Conservation (phyloP, 352 stramenopile species). For the Sclerospora graminicola region DNA sequence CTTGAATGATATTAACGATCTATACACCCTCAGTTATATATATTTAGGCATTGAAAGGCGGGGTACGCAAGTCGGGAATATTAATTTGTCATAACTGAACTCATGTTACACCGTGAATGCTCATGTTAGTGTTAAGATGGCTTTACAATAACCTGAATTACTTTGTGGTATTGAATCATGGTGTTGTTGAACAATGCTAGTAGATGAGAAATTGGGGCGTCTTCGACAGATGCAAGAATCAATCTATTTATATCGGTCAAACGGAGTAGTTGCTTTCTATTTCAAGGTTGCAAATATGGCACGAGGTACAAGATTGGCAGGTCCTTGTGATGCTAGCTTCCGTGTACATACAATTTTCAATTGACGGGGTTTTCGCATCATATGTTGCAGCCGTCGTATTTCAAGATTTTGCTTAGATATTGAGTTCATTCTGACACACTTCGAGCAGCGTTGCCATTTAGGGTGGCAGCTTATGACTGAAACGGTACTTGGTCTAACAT, state of each 20-base stretch:
- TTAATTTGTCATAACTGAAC: not conserved
- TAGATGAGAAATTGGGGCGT: constrained; percentile 25
- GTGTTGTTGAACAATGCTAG: constrained; percentile 10
- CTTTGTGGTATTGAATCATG: too few relatives aligned
- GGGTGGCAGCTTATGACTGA: not conserved
- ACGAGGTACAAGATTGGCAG: constrained; percentile 16
- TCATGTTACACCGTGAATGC: constrained; percentile 2
- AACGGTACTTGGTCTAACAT: not conserved
- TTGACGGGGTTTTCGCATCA: not conserved
- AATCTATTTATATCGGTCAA: constrained; percentile 29
- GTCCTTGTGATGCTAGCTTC: not conserved
- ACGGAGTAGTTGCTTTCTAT: constrained; percentile 33
- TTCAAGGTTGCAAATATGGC: constrained; percentile 20
- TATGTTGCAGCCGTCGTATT: constrained; percentile 20
- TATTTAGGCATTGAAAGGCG: constrained; percentile 31
- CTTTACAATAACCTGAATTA: not conserved
- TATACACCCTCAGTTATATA: constrained; percentile 40
- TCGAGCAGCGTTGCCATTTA: constrained; percentile 27
- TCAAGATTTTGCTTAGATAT: constrained; percentile 20
- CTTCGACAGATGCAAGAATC: constrained; percentile 28
- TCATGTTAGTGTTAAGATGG: constrained; percentile 6
- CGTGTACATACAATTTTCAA: not conserved
- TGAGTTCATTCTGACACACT: constrained; percentile 28
- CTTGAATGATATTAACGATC: constrained; percentile 43
- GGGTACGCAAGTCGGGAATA: constrained; percentile 15